Percentiles rank a stretch among this genome's conserved stretches.
These are phyloP conservation scores for Cercophora samala DNA, from an alignment of 495 filamentous ascomycete species.

Conservation along the genomic window DNA sequence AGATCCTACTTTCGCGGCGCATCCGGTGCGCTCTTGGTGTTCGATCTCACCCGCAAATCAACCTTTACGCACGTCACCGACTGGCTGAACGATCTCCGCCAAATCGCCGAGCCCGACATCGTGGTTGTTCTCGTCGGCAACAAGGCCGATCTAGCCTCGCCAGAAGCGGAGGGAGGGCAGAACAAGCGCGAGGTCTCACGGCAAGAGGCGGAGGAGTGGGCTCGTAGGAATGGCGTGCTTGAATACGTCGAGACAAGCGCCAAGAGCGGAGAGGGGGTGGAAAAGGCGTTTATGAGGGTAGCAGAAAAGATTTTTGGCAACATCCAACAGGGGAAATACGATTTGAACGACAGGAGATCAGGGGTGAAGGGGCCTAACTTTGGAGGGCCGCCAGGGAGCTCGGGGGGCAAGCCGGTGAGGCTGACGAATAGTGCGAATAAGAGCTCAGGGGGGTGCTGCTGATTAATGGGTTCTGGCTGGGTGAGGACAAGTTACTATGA, in stretches of 20 bases:
- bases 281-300: constrained; percentile 86
- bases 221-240: constrained; percentile 71
- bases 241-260: constrained; percentile 94
- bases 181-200: constrained; percentile 74
- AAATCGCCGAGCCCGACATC: constrained; percentile 91
- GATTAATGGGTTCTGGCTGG: constrained; percentile 5
- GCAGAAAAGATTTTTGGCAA: constrained; percentile 93
- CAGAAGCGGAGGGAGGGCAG: constrained; percentile 34
- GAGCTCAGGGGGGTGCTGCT: constrained; percentile 17
- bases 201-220: constrained; percentile 86
- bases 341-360: constrained; percentile 86
- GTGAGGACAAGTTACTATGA: neutral
- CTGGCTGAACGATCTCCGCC: constrained; percentile 89
- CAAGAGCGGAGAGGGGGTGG: constrained; percentile 89
- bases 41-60: constrained; percentile 82
- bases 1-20: constrained; percentile 93
- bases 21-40: constrained; percentile 87
- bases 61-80: constrained; percentile 81
- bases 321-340: constrained; percentile 88
- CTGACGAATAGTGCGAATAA: constrained; percentile 27
- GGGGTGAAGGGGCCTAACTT: constrained; percentile 70
- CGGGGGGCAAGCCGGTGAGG: constrained; percentile 51
- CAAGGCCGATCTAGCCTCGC: constrained; percentile 74
- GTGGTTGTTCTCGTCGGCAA: constrained; percentile 93
- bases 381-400: constrained; percentile 9